Conservation (phyloP, 164 flowering plant genomes). For the Cinnamomum micranthum region DNA sequence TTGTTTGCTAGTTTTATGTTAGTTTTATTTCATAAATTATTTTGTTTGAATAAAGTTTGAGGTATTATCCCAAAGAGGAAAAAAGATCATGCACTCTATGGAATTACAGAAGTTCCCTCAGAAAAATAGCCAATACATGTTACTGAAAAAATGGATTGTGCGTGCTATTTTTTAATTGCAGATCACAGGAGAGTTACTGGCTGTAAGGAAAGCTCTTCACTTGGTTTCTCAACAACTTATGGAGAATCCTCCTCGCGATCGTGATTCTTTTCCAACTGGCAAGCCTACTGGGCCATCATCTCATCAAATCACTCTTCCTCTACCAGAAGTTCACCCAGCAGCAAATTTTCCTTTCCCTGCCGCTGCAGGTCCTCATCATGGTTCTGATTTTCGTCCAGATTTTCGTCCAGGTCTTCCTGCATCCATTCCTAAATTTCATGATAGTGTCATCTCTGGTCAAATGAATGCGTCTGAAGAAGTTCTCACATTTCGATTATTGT, state of each 20-base stretch:
- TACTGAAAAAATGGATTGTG: neutral
- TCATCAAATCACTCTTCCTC: conserved; percentile 30
- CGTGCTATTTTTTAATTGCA: conserved; percentile 22
- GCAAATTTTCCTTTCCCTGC: conserved; percentile 31
- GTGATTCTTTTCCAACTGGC: conserved; percentile 35
- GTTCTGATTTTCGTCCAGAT: conserved; percentile 36
- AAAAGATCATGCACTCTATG: neutral
- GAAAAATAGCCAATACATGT: neutral
- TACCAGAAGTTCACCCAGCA: conserved; percentile 31
- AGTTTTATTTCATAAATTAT: too few relatives aligned
- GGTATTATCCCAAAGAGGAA: neutral
- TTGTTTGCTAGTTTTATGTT: too few relatives aligned
- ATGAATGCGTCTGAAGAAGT: conserved; percentile 45
- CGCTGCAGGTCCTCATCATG: conserved; percentile 45
- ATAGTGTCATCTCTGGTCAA: conserved; percentile 34
- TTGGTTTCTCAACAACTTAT: conserved; percentile 68
- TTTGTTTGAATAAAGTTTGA: too few relatives aligned
- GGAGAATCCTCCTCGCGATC: conserved; percentile 51
- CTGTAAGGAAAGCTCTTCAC: conserved; percentile 68
- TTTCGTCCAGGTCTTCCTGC: conserved; percentile 31
- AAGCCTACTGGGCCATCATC: conserved; percentile 39
- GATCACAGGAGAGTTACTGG: conserved; percentile 68
- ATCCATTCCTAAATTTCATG: conserved; percentile 40
- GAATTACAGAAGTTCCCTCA: neutral
- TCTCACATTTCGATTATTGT: conserved; percentile 60